Base-by-base conservation (phyloP, 108 stramenopile genomes). In the Asterionellopsis glacialis region DNA sequence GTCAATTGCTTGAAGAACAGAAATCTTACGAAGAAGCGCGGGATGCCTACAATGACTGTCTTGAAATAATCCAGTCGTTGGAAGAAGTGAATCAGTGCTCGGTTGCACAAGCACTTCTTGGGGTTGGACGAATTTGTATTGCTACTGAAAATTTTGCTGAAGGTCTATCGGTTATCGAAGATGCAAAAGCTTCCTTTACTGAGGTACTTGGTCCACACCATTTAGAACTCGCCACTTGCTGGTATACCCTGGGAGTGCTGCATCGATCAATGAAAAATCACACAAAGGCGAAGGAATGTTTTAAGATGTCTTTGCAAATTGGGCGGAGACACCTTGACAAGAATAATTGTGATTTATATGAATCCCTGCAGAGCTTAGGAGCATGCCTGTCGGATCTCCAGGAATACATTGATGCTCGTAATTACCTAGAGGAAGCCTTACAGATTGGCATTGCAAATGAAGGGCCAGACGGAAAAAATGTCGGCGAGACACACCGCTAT, bases 361-460 rank as follows among this genome's bases (percentile, higher is more conserved):
- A 53, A 19, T 38, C 51, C 1, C 61, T 79, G 19, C 64, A 65
- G 45, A 72, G 64, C 50, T 64, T 73, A 26, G 75, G 79, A 18
- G 58, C 43, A 19, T 69, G 63, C 27, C 59, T 76, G 26, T 62
- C 72, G 50, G 26, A 69, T 11, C 40, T 73, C 51, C 27, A 73
- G 41, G 63, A 76, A 41, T 63, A 60, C 45, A 72, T 76, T 55
- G 71, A 75, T 57, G 77, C 77, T 13, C 66, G 48, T 61, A 62
- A 62, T 28, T 72, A 65, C 50, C 47, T 72, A 28, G 33, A 45
- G 33, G 77, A 79, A 61, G 73, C 77, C 21, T 55, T 79, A 21
- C 73, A 61, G 11, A 68, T 79, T 59, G 70, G 74, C 64, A 24
- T 50, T 7, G 43, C 72, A 5, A 65, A 75, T 39, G 49, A 25